Evolutionary conservation across 495 filamentous ascomycete genomes (phyloP).

Genomic region (Aspergillus nanangensis): DNA sequence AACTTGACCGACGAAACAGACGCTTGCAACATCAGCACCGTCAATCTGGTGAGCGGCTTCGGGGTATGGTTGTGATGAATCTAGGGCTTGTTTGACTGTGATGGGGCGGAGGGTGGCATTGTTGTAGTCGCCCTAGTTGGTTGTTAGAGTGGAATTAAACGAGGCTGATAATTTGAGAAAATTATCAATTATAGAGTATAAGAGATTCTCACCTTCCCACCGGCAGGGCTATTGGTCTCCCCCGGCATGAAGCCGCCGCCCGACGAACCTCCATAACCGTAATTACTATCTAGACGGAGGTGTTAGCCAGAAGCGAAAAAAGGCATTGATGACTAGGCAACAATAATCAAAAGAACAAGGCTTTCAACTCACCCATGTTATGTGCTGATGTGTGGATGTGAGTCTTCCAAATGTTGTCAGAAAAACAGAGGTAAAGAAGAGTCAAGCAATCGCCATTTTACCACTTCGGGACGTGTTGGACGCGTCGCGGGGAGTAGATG

Average conservation of each 20-base stretch:
- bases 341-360: no score
- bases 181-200: not conserved
- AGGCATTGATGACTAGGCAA: no score
- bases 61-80: conserved; percentile 68
- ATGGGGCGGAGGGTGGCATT: conserved; percentile 81
- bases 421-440: not conserved
- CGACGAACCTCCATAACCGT: conserved; percentile 48
- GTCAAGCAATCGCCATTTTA: conserved; percentile 27
- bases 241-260: conserved; percentile 62
- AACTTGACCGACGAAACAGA: conserved; percentile 87
- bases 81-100: conserved; percentile 89
- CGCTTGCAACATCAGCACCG: conserved; percentile 52
- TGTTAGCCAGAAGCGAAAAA: not conserved
- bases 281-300: conserved; percentile 22
- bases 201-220: conserved; percentile 32
- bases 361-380: no score
- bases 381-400: no score
- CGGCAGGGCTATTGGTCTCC: conserved; percentile 43
- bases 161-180: not conserved
- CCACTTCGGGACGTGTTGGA: conserved; percentile 40
- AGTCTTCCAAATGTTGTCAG: not conserved
- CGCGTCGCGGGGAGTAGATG: conserved; percentile 33
- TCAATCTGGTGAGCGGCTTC: conserved; percentile 78
- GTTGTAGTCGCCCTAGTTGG: conserved; percentile 35
- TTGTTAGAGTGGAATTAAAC: not conserved